Evolutionary conservation across 805 yeast species (phyloP).

Genomic region (Crinitomyces ghanaensis): DNA sequence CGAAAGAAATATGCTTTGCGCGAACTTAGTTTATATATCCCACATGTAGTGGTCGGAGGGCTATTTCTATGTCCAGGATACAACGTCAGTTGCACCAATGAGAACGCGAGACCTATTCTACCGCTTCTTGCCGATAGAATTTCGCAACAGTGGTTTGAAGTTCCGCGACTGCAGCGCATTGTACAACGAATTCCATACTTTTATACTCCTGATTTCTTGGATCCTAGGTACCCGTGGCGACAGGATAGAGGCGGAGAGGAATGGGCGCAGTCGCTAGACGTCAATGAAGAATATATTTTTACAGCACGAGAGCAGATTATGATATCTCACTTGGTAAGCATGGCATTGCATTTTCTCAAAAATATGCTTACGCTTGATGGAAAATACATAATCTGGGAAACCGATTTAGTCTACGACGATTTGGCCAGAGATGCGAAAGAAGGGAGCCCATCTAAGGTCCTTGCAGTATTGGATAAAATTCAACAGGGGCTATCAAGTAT

Average conservation of each 20-base stretch:
- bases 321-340: constrained; percentile 24
- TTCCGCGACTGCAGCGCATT: constrained; percentile 15
- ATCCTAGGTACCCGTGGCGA: constrained; percentile 16
- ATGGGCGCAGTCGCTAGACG: constrained; percentile 40
- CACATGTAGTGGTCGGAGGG: constrained; percentile 53
- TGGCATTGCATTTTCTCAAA: constrained; percentile 15
- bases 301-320: constrained; percentile 28
- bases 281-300: constrained; percentile 40
- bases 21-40: constrained; percentile 37
- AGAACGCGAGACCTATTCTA: constrained; percentile 32
- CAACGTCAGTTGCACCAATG: constrained; percentile 12
- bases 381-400: constrained; percentile 16
- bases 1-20: constrained; percentile 42
- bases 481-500: no score
- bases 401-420: constrained; percentile 9
- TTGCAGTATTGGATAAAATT: no score
- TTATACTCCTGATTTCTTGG: constrained; percentile 35
- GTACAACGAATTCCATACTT: constrained; percentile 47
- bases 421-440: constrained; percentile 5
- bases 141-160: constrained; percentile 34
- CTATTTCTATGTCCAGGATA: constrained; percentile 37
- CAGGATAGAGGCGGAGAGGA: constrained; percentile 16
- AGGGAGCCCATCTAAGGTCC: no score
- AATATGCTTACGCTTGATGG: constrained; percentile 10
- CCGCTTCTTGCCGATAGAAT: constrained; percentile 53